Base-by-base conservation (phyloP, 495 filamentous ascomycete species). In the Rhizodiscina lignyota region DNA sequence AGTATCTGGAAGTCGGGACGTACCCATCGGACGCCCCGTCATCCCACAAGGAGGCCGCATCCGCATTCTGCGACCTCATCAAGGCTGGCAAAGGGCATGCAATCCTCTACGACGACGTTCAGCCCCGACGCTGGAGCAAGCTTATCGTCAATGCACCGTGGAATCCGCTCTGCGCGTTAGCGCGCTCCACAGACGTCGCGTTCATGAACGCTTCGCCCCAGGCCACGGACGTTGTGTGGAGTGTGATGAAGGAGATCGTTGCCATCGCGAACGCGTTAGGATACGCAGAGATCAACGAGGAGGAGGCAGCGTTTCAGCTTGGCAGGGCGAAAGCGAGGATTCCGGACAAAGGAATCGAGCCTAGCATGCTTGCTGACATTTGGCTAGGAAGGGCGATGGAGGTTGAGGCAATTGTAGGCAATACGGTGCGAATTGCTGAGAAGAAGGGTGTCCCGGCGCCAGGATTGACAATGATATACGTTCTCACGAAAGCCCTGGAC, bases 391-490 rank as follows among this genome's bases (percentile, higher is more conserved):
- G 55, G 36, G 41, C 40, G 1, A 52, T 69, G 48, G 66, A 70
- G 50, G 56, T 63, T 5, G 67, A 70, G 44, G 61, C 62, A 18
- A 67, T 72, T 40, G 39, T 69, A n/a, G 65, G 66, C 4, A 67
- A 64, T 51, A 45, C 54, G 3, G 53, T 70, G 6, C 52, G 52
- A 35, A 33, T 65, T 42, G 67, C 59, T 10, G 49, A 45, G 33
- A 41, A 42, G 33, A 52, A 60, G 34, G 54, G 55, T 0, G 53
- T 72, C 1, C 30, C 44, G 0, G 58, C 58, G 37, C 60, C 59
- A 22, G 55, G 56, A 45, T 43, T 69, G 36, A 54, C 58, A 45
- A 40, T 42, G 29, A 19, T 55, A 5, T 54, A 58, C 42, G 32
- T 41, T 10, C 38, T 58, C 13, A 27, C 29, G 4, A 52, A 45